Evolutionary conservation across 352 stramenopile genomes (phyloP).

Genomic region (Globisporangium iwayamae): DNA sequence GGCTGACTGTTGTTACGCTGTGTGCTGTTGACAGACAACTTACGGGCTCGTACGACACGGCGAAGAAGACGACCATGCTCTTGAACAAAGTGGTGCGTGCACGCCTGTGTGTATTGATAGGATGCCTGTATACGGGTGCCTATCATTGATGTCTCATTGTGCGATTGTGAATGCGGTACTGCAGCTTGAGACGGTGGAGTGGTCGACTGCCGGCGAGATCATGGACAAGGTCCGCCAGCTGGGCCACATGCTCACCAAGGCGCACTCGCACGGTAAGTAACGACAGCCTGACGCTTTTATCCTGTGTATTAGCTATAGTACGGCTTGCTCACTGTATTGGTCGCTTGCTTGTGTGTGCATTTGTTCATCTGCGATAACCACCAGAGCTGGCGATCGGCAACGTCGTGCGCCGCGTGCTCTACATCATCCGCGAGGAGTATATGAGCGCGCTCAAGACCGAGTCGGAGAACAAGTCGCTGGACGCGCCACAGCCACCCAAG

Average conservation of each 20-base stretch:
- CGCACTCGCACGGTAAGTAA: conserved; percentile 61
- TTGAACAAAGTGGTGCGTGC: conserved; percentile 63
- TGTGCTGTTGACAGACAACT: conserved; percentile 39
- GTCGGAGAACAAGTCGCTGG: conserved; percentile 15
- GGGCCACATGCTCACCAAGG: conserved; percentile 79
- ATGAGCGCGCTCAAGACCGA: conserved; percentile 66
- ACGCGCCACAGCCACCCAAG: conserved; percentile 4
- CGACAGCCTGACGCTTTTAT: background rate
- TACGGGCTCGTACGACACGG: conserved; percentile 76
- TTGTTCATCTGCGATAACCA: background rate
- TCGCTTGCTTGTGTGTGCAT: background rate
- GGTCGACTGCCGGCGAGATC: conserved; percentile 76
- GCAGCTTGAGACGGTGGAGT: conserved; percentile 76
- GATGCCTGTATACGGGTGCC: background rate
- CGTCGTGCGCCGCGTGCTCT: conserved; percentile 86
- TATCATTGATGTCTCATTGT: background rate
- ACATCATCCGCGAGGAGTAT: conserved; percentile 88
- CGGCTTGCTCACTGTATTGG: background rate
- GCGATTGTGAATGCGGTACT: background rate
- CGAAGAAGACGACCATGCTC: conserved; percentile 71
- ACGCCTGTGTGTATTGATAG: background rate
- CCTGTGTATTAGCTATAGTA: background rate
- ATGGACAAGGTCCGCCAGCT: conserved; percentile 82
- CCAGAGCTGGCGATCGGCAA: conserved; percentile 86
- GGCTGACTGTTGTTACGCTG: conserved; percentile 6